Percentiles rank a stretch among this genome's conserved stretches.
phyloP scores from a whole-genome alignment of 768 basidiomycete species.

The Suillus sp. region DNA sequence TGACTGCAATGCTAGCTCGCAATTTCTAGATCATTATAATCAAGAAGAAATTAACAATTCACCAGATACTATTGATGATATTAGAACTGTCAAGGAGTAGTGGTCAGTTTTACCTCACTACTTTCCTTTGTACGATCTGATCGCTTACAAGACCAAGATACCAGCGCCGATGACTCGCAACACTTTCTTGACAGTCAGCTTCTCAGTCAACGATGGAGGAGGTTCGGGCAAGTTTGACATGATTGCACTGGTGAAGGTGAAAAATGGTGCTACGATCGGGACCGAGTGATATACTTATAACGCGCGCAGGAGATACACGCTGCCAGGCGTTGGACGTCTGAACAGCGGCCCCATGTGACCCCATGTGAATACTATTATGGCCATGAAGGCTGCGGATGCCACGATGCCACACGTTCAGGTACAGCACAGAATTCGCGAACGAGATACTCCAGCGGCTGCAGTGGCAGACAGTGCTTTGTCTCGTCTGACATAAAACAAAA shows the following conservation, averaged over 20 bases:
- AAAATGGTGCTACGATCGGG: not conserved
- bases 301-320: not conserved
- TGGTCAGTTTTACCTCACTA: not conserved
- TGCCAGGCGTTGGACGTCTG: not conserved
- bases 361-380: not conserved
- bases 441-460: not conserved
- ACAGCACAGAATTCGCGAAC: not conserved
- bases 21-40: not conserved
- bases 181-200: not conserved
- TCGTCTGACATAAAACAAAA: not conserved
- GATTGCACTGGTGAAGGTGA: not conserved
- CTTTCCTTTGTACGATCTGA: not conserved
- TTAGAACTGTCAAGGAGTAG: not conserved
- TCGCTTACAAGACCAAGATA: not conserved
- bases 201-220: not conserved
- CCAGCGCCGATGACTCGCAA: not conserved
- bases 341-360: too few relatives aligned
- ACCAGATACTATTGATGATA: not conserved
- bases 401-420: not conserved
- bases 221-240: not conserved
- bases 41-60: conserved; percentile 1
- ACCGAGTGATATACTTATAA: not conserved
- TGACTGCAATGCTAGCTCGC: not conserved
- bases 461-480: not conserved
- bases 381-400: not conserved